phyloP scores from a whole-genome alignment of 2,329 filamentous ascomycete genomes.

The Biscogniauxia marginata region DNA sequence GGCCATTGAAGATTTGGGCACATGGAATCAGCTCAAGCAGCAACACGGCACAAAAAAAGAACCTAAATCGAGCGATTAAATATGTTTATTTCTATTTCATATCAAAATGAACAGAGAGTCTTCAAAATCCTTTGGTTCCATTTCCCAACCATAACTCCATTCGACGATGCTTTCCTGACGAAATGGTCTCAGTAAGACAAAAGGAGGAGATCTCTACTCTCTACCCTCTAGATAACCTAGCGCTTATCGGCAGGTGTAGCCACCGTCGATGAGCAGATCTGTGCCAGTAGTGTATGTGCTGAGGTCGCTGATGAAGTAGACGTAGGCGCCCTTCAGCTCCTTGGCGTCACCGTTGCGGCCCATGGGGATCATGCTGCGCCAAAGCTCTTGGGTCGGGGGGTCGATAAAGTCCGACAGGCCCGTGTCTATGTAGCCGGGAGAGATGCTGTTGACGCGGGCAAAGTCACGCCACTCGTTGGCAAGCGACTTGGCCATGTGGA shows the following conservation, averaged over 20 bases:
- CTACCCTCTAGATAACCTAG: background rate
- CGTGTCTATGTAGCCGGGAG: conserved; percentile 58
- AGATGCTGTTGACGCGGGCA: conserved; percentile 60
- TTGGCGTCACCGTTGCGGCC: conserved; percentile 59
- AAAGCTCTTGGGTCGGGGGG: conserved; percentile 31
- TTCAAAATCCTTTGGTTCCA: background rate
- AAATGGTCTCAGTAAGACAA: background rate
- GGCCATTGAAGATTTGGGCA: too few relatives aligned
- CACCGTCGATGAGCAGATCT: conserved; percentile 71
- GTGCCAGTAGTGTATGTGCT: conserved; percentile 72
- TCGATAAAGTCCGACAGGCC: conserved; percentile 44
- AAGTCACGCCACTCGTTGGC: conserved; percentile 65
- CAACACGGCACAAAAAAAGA: too few relatives aligned
- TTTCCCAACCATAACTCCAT: background rate
- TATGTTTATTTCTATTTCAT: background rate
- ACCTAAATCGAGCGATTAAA: background rate
- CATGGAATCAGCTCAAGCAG: too few relatives aligned
- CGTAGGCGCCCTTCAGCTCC: conserved; percentile 70
- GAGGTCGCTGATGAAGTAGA: conserved; percentile 75
- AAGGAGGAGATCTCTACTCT: background rate
- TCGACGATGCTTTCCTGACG: background rate
- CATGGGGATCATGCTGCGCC: conserved; percentile 34
- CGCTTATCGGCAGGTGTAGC: conserved; percentile 45
- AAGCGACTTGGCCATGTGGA: conserved; percentile 39
- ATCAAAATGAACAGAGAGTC: background rate